These are phyloP conservation scores for Typha latifolia DNA, from an alignment of 176 grass and related monocot genomes.

Conservation along the genomic window DNA sequence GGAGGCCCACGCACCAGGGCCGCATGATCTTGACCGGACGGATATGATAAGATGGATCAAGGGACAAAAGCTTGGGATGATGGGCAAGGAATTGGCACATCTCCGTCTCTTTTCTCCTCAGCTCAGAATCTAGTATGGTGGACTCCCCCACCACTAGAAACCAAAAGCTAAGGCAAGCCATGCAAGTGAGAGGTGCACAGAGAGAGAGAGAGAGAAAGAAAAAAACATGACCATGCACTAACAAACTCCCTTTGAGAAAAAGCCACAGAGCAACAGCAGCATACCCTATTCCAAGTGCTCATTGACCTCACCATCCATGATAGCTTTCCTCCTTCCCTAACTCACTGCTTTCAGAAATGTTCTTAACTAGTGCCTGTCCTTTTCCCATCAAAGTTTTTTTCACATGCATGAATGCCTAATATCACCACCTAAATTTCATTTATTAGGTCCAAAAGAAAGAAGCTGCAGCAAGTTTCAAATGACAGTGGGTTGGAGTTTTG, in stretches of 20 bases:
- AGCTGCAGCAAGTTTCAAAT: background rate
- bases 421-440: background rate
- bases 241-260: conserved; percentile 18
- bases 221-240: conserved; percentile 10
- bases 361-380: background rate
- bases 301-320: conserved; percentile 8
- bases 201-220: background rate
- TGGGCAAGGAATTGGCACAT: conserved; percentile 5
- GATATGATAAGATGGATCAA: conserved; percentile 33
- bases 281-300: conserved; percentile 4
- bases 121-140: background rate
- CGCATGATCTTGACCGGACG: conserved; percentile 17
- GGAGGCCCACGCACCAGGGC: conserved; percentile 11
- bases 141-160: conserved; percentile 26
- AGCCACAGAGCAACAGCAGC: conserved; percentile 24
- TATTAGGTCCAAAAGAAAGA: background rate
- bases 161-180: conserved; percentile 21
- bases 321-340: background rate
- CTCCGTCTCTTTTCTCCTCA: background rate
- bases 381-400: background rate
- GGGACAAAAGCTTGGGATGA: conserved; percentile 21
- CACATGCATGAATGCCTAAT: background rate
- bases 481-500: no score
- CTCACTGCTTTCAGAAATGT: background rate
- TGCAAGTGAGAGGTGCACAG: no score